Conservation (phyloP, 192 early-diverging fungal species). For the Obelidium mucronatum region DNA sequence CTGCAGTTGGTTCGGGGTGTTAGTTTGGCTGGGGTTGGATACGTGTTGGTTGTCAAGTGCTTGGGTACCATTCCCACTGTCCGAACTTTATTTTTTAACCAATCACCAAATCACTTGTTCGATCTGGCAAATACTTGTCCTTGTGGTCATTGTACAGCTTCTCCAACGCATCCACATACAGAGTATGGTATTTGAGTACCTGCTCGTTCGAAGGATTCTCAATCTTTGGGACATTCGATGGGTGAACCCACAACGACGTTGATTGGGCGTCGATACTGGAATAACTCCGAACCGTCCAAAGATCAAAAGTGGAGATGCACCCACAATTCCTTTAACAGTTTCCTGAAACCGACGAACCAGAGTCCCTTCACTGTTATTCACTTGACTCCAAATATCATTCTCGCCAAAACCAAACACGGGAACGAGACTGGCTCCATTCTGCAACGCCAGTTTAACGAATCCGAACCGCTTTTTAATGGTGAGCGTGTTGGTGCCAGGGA, state of each 20-base stretch:
- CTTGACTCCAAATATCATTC: constrained; percentile 68
- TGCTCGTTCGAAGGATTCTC: constrained; percentile 70
- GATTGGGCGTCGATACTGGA: constrained; percentile 52
- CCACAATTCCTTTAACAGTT: constrained; percentile 62
- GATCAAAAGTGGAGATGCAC: constrained; percentile 63
- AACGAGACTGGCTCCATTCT: constrained; percentile 77
- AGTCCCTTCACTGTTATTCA: constrained; percentile 73
- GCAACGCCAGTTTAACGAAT: constrained; percentile 87
- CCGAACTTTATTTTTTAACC: constrained; percentile 67
- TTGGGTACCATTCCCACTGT: no score
- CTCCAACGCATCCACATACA: constrained; percentile 73
- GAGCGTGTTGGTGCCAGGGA: constrained; percentile 50
- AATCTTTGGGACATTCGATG: constrained; percentile 64
- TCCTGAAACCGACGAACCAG: constrained; percentile 73
- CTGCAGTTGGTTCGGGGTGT: constrained; percentile 56
- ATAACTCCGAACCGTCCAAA: constrained; percentile 77
- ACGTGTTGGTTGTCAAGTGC: no score
- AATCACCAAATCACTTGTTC: constrained; percentile 69
- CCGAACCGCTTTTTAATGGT: constrained; percentile 47
- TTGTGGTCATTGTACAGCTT: constrained; percentile 73
- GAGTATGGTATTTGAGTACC: constrained; percentile 63
- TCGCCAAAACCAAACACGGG: constrained; percentile 90
- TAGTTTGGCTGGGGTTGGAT: no score
- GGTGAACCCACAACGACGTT: constrained; percentile 47
- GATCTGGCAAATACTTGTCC: constrained; percentile 71